Base-by-base conservation (phyloP, 2,329 filamentous ascomycete genomes). In the Claviceps sp. region DNA sequence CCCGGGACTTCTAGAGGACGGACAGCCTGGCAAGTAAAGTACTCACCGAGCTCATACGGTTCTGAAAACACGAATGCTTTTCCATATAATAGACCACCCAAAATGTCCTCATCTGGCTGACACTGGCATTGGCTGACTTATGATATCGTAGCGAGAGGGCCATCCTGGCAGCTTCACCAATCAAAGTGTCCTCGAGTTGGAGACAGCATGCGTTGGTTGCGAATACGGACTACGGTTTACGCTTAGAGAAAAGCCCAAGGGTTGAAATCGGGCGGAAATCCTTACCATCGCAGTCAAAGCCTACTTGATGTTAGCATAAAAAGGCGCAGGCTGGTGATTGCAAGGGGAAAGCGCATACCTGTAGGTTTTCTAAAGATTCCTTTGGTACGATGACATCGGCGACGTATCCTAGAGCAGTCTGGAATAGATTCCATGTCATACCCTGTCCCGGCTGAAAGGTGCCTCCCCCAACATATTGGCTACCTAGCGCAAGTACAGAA, bases 61-160 rank as follows among this genome's bases (percentile, higher is more conserved):
- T 56, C 36, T 61, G 59, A 48, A 70, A 68, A 34, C 57, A 62
- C 0, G 55, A 53, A 7, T 60, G 58, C 47, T 71, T 71, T 46
- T 72, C 69, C 17, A 71, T 42, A 9, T 58, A 57, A 49, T 70
- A 71, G 16, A 71, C 59, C 0, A 68, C 64, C 68, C 68, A 72
- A 49, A 71, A 72, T 0, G 63, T 63, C 42, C 60, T 51, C 51
- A 55, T 36, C 37, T 52, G 29, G 36, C 54, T 51, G 40, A 55
- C 51, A 14, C 59, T 54, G 14, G 45, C 53, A 22, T 49, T 50
- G 43, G 42, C 39, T 13, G 50, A 53, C 26, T 61, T 62, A 37
- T 65, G 63, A 51, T 64, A 67, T 2, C 62, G 59, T 11, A 67
- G 55, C 1, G 53, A 49, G 29, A 63, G 56, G 5, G 61, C 65